These are phyloP conservation scores for Eucalyptus erythrocorys DNA, from an alignment of 345 rosid genomes.

Conservation along the genomic window DNA sequence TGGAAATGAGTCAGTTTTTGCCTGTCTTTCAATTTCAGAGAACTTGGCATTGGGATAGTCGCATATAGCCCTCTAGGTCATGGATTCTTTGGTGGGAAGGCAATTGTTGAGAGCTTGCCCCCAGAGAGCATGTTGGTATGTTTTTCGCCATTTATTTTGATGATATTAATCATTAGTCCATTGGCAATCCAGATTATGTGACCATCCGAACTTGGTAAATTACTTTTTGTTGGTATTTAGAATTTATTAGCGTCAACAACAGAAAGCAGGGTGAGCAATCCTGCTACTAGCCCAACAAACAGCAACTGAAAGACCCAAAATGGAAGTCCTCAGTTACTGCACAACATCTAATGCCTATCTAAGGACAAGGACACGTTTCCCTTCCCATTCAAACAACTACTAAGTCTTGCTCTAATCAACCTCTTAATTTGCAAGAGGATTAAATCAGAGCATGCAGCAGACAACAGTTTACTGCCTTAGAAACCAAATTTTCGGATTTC, in stretches of 20 bases:
- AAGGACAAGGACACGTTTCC: not conserved
- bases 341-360: not conserved
- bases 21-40: constrained; percentile 6
- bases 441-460: not conserved
- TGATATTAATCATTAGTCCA: not conserved
- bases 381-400: not conserved
- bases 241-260: not conserved
- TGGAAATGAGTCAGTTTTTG: not conserved
- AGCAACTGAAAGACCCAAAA: not conserved
- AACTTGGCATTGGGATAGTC: constrained; percentile 55
- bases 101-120: constrained; percentile 24
- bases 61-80: constrained; percentile 50
- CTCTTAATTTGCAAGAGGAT: not conserved
- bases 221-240: not conserved
- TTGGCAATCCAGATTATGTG: not conserved
- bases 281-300: not conserved
- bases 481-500: not conserved
- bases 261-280: not conserved
- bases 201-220: not conserved
- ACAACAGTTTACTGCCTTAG: not conserved
- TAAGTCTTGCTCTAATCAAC: not conserved
- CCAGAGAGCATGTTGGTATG: constrained; percentile 18
- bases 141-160: not conserved
- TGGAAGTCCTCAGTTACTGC: not conserved
- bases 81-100: constrained; percentile 48